These are phyloP conservation scores for Cryoendolithus antarcticus DNA, from an alignment of 2,329 filamentous ascomycete species.

Conservation along the genomic window DNA sequence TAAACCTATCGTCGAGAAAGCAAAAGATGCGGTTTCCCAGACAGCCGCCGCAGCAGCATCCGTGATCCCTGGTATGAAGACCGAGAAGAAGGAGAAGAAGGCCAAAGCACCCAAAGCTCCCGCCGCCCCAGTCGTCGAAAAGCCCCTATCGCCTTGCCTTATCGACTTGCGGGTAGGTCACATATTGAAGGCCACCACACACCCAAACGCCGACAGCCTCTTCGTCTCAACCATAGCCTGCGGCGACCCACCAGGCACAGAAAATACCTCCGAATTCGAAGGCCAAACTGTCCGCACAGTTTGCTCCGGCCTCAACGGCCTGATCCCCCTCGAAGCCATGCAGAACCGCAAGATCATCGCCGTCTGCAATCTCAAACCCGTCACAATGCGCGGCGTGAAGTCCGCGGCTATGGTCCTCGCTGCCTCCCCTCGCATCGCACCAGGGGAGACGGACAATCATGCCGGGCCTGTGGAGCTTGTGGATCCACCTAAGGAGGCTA, in stretches of 20 bases:
- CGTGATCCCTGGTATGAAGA: conserved; percentile 24
- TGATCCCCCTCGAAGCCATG: conserved; percentile 90
- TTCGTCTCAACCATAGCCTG: conserved; percentile 93
- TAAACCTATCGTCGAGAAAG: conserved; percentile 36
- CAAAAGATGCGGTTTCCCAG: conserved; percentile 39
- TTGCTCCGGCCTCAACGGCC: conserved; percentile 89
- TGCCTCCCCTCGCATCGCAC: conserved; percentile 69
- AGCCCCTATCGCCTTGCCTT: conserved; percentile 67
- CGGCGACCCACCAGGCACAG: conserved; percentile 71
- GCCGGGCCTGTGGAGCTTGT: conserved; percentile 88
- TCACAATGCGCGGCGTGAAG: conserved; percentile 92
- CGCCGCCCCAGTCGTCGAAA: conserved; percentile 48
- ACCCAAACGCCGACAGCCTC: conserved; percentile 92
- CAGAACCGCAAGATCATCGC: conserved; percentile 89
- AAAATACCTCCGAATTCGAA: conserved; percentile 84
- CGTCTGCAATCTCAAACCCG: conserved; percentile 95
- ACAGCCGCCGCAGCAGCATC: conserved; percentile 34
- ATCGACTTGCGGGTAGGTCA: conserved; percentile 96
- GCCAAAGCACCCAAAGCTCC: conserved; percentile 69
- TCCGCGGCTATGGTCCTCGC: conserved; percentile 85
- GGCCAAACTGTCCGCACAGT: conserved; percentile 88
- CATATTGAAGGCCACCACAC: conserved; percentile 88
- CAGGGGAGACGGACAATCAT: conserved; percentile 75
- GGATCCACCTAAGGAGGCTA: conserved; percentile 61
- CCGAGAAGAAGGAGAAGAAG: conserved; percentile 63